Percentiles rank a stretch among this genome's conserved stretches.
Evolutionary conservation across 495 filamentous ascomycete genomes (phyloP).

Genomic region (Corynascus novoguineensis): DNA sequence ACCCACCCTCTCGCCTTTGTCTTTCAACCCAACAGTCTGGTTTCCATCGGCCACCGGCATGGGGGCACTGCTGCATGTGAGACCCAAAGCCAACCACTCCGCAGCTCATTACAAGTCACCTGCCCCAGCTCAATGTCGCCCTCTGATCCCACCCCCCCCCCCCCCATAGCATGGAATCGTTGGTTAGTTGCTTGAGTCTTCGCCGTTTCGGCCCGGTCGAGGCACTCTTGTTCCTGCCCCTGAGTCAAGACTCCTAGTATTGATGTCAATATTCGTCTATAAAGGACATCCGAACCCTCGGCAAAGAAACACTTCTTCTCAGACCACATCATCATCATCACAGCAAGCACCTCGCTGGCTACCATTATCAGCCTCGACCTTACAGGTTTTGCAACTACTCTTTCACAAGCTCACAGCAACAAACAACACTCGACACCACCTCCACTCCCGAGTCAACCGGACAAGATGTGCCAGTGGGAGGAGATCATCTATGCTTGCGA

Average conservation of each 20-base stretch:
- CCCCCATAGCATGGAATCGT: too few species aligned
- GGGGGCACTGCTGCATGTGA: not conserved
- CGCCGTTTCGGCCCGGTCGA: not conserved
- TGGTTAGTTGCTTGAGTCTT: not conserved
- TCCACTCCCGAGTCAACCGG: not conserved
- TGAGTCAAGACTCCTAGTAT: not conserved
- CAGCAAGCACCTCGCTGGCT: not conserved
- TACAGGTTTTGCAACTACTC: not conserved
- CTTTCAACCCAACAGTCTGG: not conserved
- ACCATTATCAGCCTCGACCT: not conserved
- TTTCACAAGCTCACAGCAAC: not conserved
- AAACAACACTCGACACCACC: not conserved
- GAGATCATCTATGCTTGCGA: not conserved
- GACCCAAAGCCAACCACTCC: not conserved
- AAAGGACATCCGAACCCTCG: not conserved
- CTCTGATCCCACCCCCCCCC: too few species aligned
- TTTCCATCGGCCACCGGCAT: not conserved
- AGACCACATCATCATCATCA: not conserved
- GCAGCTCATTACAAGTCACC: not conserved
- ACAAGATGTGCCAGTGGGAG: constrained; percentile 14
- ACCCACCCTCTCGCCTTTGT: not conserved
- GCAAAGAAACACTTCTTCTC: not conserved
- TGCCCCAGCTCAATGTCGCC: not conserved
- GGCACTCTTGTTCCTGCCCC: not conserved
- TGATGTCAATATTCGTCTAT: not conserved